Base-by-base conservation (phyloP, 2,329 filamentous ascomycete genomes). In the Sporothrix euskadiensis region DNA sequence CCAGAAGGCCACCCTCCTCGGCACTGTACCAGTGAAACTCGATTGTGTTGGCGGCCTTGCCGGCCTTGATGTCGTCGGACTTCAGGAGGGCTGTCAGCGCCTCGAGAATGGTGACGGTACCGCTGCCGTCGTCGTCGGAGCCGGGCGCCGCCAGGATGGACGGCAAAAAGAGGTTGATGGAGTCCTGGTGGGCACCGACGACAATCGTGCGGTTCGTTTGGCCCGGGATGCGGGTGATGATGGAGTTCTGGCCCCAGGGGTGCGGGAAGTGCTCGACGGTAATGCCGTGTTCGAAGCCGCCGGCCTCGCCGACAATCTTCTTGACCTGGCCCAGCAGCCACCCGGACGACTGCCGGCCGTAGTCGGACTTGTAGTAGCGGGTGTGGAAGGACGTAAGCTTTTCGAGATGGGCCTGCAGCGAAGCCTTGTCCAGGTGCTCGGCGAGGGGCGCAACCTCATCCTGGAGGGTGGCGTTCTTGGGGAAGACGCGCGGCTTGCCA, bases 1-100 rank as follows among this genome's bases (percentile, higher is more conserved):
- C 94, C 3, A 97, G 87, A 63, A 97, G 85, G 47, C 94, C 94
- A 69, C 91, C 94, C 82, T 97, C 94, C 81, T 97, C 94, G 12
- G 93, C 94, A 61, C 91, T 93, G 84, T 97, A 97, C 94, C 94
- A 97, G 83, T 98, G 94, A 82, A 98, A 98, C 84, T 98, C 95
- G 77, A 99, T 86, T 0, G 94, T 97, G 83, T 98, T 98, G 74
- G 88, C 83, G 4, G 90, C 91, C 76, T 93, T 88, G 76, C 94
- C 94, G 69, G 87, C 83, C 52, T 90, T 82, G 74, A 97, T 87
- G 70, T 90, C 88, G 75, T 91, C 83, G n/a, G 91, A 91, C 77
- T 88, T 87, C 73, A 98, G 87, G 8, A 98, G 86, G 59, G 93
- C 91, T 49, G 94, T 89, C 79, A 99, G 88, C 3, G 94, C 93